These are phyloP conservation scores for Colletotrichum falcatum DNA, from an alignment of 2,329 filamentous ascomycete genomes.

Conservation along the genomic window DNA sequence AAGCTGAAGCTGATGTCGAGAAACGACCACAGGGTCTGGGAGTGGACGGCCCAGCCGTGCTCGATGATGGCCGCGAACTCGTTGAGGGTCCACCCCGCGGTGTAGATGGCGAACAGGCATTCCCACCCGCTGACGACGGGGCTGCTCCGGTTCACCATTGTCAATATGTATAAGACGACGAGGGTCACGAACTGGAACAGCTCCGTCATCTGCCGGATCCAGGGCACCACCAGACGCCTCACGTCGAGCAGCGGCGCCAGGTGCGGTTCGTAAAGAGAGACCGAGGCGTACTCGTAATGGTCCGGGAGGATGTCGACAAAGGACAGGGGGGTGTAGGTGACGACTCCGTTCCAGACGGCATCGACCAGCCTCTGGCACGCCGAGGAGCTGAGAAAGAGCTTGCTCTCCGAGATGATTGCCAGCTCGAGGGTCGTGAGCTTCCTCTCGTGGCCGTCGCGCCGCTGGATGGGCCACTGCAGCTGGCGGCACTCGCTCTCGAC, in stretches of 20 bases:
- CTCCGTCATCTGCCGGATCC: slow-evolving; percentile 76
- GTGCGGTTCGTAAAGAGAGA: slow-evolving; percentile 76
- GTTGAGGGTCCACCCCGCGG: slow-evolving; percentile 75
- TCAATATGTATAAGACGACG: slow-evolving; percentile 70
- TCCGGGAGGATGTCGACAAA: slow-evolving; percentile 81
- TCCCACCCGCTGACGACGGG: slow-evolving; percentile 63
- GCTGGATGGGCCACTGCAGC: slow-evolving; percentile 55
- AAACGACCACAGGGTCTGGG: slow-evolving; percentile 81
- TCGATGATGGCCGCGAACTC: slow-evolving; percentile 75
- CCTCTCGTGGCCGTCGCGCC: slow-evolving; percentile 56
- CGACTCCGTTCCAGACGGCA: slow-evolving; percentile 74
- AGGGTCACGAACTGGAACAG: slow-evolving; percentile 73
- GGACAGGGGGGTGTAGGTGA: slow-evolving; percentile 78
- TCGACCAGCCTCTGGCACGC: slow-evolving; percentile 78
- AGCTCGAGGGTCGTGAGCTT: slow-evolving; percentile 78
- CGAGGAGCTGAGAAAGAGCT: slow-evolving; percentile 74
- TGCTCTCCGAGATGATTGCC: slow-evolving; percentile 78
- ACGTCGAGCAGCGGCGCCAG: slow-evolving; percentile 76
- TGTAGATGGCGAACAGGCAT: slow-evolving; percentile 71
- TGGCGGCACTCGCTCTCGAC: slow-evolving; percentile 53
- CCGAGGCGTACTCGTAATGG: slow-evolving; percentile 77
- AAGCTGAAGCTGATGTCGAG: slow-evolving; percentile 75
- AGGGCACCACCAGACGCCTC: slow-evolving; percentile 77
- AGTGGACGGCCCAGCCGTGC: slow-evolving; percentile 75
- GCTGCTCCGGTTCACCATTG: slow-evolving; percentile 69